Conservation (phyloP, 805 yeast species). For the Priceomyces medius region DNA sequence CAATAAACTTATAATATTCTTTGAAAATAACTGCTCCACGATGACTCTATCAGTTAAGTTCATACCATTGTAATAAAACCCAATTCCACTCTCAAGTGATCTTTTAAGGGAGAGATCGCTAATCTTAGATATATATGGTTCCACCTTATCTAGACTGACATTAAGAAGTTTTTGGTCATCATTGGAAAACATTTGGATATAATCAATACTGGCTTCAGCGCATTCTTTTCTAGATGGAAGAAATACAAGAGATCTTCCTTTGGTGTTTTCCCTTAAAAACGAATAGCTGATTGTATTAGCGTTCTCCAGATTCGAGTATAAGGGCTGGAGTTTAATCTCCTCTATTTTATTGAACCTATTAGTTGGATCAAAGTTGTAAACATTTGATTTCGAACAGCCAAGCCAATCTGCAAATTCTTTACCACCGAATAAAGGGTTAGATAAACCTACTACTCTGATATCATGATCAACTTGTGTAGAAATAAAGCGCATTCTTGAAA, state of each 20-base stretch:
- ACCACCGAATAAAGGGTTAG: slow-evolving; percentile 70
- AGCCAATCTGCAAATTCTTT: slow-evolving; percentile 85
- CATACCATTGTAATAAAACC: slow-evolving; percentile 62
- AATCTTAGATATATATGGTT: slow-evolving; percentile 43
- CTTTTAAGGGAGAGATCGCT: slow-evolving; percentile 46
- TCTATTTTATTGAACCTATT: slow-evolving; percentile 57
- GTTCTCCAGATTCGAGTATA: slow-evolving; percentile 42
- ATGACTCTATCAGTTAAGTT: slow-evolving; percentile 47
- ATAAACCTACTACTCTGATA: slow-evolving; percentile 65
- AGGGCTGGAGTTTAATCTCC: slow-evolving; percentile 54
- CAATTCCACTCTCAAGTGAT: slow-evolving; percentile 61
- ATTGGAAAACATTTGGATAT: slow-evolving; percentile 35
- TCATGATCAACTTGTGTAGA: slow-evolving; percentile 58
- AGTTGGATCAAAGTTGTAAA: slow-evolving; percentile 69
- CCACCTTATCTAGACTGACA: slow-evolving; percentile 38
- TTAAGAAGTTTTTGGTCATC: slow-evolving; percentile 41
- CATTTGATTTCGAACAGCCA: slow-evolving; percentile 59
- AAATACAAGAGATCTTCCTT: slow-evolving; percentile 47
- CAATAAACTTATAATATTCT: slow-evolving; percentile 55
- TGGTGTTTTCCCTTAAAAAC: slow-evolving; percentile 29
- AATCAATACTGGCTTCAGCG: slow-evolving; percentile 49
- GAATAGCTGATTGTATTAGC: slow-evolving; percentile 51
- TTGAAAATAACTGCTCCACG: slow-evolving; percentile 51
- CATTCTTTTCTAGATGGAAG: slow-evolving; percentile 56
- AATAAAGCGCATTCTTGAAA: slow-evolving; percentile 73